A percentile compares a stretch with the other conserved stretches of the same genome.
Conservation (phyloP, 768 basidiomycete genomes). For the Coprinellus micaceus region DNA sequence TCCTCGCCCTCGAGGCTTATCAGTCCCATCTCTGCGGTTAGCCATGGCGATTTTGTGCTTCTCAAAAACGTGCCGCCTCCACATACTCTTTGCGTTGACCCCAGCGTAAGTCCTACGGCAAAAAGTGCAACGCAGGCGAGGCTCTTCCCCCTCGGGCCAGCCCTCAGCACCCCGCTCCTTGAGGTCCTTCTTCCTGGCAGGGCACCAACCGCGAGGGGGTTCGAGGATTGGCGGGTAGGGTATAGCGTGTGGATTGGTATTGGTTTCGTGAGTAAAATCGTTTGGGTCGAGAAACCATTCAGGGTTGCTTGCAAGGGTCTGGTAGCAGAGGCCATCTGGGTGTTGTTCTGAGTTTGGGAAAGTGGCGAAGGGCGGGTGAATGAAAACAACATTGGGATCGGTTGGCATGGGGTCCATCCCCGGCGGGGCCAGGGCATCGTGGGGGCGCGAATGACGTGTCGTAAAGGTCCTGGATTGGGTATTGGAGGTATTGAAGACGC, state of each 20-base stretch:
- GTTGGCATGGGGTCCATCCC: slow-evolving; percentile 64
- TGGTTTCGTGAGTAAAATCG: slow-evolving; percentile 55
- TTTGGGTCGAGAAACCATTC: slow-evolving; percentile 75
- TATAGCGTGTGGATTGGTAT: slow-evolving; percentile 49
- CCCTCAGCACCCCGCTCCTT: slow-evolving; percentile 65
- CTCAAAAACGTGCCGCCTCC: slow-evolving; percentile 84
- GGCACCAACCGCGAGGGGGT: slow-evolving; percentile 84
- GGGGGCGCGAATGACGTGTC: slow-evolving; percentile 31
- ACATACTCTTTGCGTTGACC: slow-evolving; percentile 90
- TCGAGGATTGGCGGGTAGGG: slow-evolving; percentile 75
- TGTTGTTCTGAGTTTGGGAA: slow-evolving; percentile 61
- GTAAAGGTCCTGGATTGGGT: slow-evolving; percentile 20
- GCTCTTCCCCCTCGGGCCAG: slow-evolving; percentile 81
- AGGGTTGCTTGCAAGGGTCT: slow-evolving; percentile 66
- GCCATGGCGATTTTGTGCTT: slow-evolving; percentile 90
- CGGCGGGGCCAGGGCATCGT: slow-evolving; percentile 43
- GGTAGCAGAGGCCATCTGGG: slow-evolving; percentile 68
- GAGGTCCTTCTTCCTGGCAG: slow-evolving; percentile 77
- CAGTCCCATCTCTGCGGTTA: slow-evolving; percentile 70
- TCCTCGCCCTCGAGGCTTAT: slow-evolving; percentile 59
- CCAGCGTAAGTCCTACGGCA: slow-evolving; percentile 82
- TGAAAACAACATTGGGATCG: slow-evolving; percentile 66
- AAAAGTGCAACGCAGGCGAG: slow-evolving; percentile 77
- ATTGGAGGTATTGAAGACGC: slow-evolving; percentile 18
- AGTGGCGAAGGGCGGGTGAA: slow-evolving; percentile 67